Conservation (phyloP, 208 protist species). For the Trypanosomatidae sp. region DNA sequence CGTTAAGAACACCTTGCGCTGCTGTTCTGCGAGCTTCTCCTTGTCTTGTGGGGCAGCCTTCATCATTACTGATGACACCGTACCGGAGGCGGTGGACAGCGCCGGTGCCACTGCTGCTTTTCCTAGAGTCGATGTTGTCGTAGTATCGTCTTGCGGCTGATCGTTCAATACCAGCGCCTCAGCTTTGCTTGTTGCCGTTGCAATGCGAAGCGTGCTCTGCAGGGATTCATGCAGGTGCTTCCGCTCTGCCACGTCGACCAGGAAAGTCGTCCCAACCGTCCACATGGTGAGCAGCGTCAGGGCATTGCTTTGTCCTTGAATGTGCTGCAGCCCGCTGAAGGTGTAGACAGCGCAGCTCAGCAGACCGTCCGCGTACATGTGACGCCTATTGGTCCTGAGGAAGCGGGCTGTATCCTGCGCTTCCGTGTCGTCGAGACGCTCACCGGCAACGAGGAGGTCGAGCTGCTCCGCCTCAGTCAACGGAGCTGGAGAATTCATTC, state of each 20-base stretch:
- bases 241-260: conserved; percentile 62
- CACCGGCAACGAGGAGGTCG: conserved; percentile 51
- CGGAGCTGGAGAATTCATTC: neutral
- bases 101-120: neutral
- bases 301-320: conserved; percentile 72
- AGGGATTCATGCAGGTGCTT: conserved; percentile 42
- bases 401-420: conserved; percentile 27
- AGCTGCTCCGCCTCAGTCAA: conserved; percentile 40
- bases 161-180: neutral
- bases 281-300: conserved; percentile 76
- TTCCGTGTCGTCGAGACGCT: conserved; percentile 30
- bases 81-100: neutral
- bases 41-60: neutral
- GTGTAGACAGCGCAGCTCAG: conserved; percentile 59
- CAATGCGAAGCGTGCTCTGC: conserved; percentile 2
- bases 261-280: conserved; percentile 68
- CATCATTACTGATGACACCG: neutral
- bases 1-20: conserved; percentile 55
- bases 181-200: neutral
- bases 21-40: conserved; percentile 23
- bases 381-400: conserved; percentile 51
- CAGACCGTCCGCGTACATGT: conserved; percentile 53
- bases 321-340: conserved; percentile 63
- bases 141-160: neutral
- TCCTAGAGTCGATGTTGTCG: neutral